phyloP scores from a whole-genome alignment of 2,329 filamentous ascomycete genomes.

The Westerdykella sp. region DNA sequence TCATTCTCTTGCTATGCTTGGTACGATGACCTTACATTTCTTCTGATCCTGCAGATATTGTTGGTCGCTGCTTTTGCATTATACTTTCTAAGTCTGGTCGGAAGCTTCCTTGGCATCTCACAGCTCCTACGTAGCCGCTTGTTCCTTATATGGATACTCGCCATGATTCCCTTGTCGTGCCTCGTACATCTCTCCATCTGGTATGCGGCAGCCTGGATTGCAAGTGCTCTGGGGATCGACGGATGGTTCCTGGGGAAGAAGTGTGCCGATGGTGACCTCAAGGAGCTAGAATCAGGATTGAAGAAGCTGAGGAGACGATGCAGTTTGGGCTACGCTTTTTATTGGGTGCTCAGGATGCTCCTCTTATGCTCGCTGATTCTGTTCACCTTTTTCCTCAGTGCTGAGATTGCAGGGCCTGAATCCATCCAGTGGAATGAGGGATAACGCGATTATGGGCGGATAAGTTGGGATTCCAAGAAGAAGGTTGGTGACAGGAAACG shows the following conservation, averaged over 20 bases:
- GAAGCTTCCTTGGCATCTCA: conserved; percentile 15
- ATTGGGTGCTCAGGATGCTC: conserved; percentile 8
- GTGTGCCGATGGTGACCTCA: background rate
- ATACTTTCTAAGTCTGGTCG: conserved; percentile 9
- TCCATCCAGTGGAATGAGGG: background rate
- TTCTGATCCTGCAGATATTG: conserved; percentile 13
- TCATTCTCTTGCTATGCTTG: conserved; percentile 9
- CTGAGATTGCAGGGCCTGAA: conserved; percentile 15
- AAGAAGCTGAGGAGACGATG: conserved; percentile 4
- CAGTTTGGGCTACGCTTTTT: conserved; percentile 6
- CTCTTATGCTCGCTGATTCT: conserved; percentile 10
- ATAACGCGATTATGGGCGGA: too few relatives aligned
- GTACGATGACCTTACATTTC: conserved; percentile 15
- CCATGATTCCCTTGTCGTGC: conserved; percentile 11
- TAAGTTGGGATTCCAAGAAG: too few relatives aligned
- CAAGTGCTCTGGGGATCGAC: conserved; percentile 1
- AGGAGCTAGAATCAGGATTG: background rate
- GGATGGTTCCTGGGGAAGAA: conserved; percentile 8
- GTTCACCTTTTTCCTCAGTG: conserved; percentile 12
- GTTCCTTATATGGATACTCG: conserved; percentile 17
- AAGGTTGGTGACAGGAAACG: too few relatives aligned
- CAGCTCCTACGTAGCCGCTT: conserved; percentile 13
- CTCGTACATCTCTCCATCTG: conserved; percentile 14
- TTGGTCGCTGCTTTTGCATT: conserved; percentile 12
- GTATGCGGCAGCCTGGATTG: conserved; percentile 10